Conservation (phyloP, 306 rosid genomes). For the Lathyrus sativus region DNA sequence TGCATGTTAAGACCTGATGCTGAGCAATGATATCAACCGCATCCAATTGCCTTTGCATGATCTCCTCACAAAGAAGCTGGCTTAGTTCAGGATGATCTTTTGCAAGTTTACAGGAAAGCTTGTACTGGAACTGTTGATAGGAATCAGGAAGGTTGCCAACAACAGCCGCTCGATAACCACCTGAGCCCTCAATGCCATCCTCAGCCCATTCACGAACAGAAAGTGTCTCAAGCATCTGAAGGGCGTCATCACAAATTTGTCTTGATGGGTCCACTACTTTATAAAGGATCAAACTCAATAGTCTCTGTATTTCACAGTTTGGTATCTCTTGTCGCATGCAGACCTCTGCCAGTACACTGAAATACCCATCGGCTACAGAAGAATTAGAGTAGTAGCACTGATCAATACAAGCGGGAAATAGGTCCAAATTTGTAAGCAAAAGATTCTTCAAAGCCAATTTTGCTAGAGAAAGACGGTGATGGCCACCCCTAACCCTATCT, state of each 20-base stretch:
- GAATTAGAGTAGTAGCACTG: too few relatives aligned
- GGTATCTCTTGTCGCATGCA: conserved; percentile 99
- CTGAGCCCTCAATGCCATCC: too few relatives aligned
- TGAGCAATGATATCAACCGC: conserved; percentile 99
- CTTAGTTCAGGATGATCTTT: conserved; percentile 98
- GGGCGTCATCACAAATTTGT: conserved; percentile 96
- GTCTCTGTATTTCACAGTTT: conserved; percentile 95
- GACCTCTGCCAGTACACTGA: too few relatives aligned
- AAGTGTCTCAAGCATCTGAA: too few relatives aligned
- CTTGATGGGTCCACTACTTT: conserved; percentile 99
- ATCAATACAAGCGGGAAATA: conserved; percentile 96
- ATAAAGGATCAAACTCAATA: conserved; percentile 92
- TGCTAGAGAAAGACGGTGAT: too few relatives aligned
- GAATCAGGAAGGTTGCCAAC: conserved; percentile 99
- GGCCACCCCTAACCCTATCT: too few relatives aligned
- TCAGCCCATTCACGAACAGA: too few relatives aligned
- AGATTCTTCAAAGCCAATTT: conserved; percentile 95
- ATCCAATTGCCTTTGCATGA: too few relatives aligned
- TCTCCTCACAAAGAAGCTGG: conserved; percentile 98
- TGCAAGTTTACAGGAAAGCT: conserved; percentile 98
- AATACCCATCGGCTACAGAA: too few relatives aligned
- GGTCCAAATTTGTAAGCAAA: conserved; percentile 88
- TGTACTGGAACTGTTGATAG: conserved; percentile 96
- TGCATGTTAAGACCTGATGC: conserved; percentile 99
- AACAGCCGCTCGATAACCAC: conserved; percentile 99